Percentiles rank a stretch among this genome's conserved stretches.
Evolutionary conservation across 192 early-diverging fungal species (phyloP).

Genomic region (Gaertneriomyces semiglobifer): DNA sequence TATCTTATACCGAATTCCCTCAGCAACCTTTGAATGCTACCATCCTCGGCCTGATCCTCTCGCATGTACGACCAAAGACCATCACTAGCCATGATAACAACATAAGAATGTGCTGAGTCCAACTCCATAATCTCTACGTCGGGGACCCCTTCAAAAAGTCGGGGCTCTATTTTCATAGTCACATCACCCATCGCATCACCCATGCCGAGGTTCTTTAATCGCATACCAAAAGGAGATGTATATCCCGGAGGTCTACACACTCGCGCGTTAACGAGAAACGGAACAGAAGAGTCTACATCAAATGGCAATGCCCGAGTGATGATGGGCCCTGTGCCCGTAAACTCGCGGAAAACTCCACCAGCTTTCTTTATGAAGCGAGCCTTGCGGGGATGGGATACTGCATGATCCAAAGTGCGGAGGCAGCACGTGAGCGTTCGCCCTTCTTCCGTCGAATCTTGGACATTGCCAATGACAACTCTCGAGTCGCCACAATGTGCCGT

Average conservation of each 20-base stretch:
- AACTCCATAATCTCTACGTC: slow-evolving; percentile 18
- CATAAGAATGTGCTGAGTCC: neutral
- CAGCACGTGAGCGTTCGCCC: neutral
- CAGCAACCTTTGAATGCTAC: neutral
- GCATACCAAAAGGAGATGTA: slow-evolving; percentile 10
- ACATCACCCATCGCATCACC: slow-evolving; percentile 29
- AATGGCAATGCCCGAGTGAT: slow-evolving; percentile 1
- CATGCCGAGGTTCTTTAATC: slow-evolving; percentile 15
- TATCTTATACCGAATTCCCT: neutral
- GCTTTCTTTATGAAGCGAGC: neutral
- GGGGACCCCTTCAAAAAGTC: slow-evolving; percentile 17
- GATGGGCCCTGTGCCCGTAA: neutral
- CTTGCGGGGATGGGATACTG: slow-evolving; percentile 5
- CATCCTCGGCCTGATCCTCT: slow-evolving; percentile 2
- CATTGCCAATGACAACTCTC: slow-evolving; percentile 9
- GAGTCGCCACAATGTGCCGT: slow-evolving; percentile 26
- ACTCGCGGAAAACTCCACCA: slow-evolving; percentile 14
- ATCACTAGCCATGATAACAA: slow-evolving; percentile 22
- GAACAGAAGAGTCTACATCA: neutral
- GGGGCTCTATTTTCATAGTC: slow-evolving; percentile 22
- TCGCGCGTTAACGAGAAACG: slow-evolving; percentile 10
- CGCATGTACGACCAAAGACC: slow-evolving; percentile 15
- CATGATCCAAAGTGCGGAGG: slow-evolving; percentile 17
- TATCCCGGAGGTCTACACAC: slow-evolving; percentile 19
- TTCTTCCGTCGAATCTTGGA: neutral